phyloP scores from a whole-genome alignment of 1,284 basidiomycete genomes.

The Stereum hirsutum region DNA sequence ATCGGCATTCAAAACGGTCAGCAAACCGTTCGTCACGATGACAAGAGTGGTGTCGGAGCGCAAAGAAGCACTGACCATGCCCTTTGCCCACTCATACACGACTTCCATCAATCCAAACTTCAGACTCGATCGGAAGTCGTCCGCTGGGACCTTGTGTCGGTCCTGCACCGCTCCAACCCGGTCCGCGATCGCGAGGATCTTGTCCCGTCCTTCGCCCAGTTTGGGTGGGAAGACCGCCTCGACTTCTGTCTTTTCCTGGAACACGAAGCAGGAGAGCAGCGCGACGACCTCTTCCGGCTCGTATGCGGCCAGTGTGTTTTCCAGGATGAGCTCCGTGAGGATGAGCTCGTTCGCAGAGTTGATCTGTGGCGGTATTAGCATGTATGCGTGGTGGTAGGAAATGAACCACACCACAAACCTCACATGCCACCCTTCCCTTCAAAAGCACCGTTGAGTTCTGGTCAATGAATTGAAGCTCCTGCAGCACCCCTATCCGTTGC shows the following conservation, averaged over 20 bases:
- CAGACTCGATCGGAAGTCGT: slow-evolving; percentile 67
- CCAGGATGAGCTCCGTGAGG: slow-evolving; percentile 93
- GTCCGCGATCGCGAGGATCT: slow-evolving; percentile 78
- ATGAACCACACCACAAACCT: slow-evolving; percentile 41
- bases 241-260: slow-evolving; percentile 93
- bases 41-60: background rate
- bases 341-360: slow-evolving; percentile 96
- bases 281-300: slow-evolving; percentile 98
- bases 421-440: slow-evolving; percentile 97
- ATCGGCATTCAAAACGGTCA: slow-evolving; percentile 6
- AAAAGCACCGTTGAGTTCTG: slow-evolving; percentile 90
- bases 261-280: slow-evolving; percentile 91
- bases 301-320: slow-evolving; percentile 86
- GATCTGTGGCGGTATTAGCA: slow-evolving; percentile 46
- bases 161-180: slow-evolving; percentile 77
- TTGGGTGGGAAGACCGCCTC: slow-evolving; percentile 76
- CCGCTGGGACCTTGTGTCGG: slow-evolving; percentile 67
- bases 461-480: slow-evolving; percentile 89
- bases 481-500: slow-evolving; percentile 85
- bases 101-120: slow-evolving; percentile 92
- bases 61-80: slow-evolving; percentile 61
- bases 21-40: slow-evolving; percentile 1
- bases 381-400: background rate
- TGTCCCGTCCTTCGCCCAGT: slow-evolving; percentile 72
- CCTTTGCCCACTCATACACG: slow-evolving; percentile 98